These are phyloP conservation scores for Myrmaecium sp. DNA, from an alignment of 2,329 filamentous ascomycete species.

Conservation along the genomic window DNA sequence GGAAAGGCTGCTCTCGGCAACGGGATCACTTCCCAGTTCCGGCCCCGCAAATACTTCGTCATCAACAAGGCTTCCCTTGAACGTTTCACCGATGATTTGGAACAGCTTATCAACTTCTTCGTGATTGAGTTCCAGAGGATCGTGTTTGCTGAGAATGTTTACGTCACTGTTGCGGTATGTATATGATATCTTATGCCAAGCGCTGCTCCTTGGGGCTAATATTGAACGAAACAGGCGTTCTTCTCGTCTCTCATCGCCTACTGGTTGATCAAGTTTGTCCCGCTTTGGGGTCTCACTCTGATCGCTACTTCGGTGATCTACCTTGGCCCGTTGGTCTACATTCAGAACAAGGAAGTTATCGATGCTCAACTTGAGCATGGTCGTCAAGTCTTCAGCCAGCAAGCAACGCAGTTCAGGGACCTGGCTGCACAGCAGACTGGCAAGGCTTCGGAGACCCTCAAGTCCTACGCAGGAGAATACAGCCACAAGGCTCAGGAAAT, in stretches of 20 bases:
- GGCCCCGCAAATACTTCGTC: slow-evolving; percentile 48
- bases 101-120: slow-evolving; percentile 51
- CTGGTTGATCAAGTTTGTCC: slow-evolving; percentile 48
- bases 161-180: slow-evolving; percentile 41
- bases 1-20: slow-evolving; percentile 39
- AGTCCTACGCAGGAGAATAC: slow-evolving; percentile 43
- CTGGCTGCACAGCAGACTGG: slow-evolving; percentile 42
- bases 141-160: slow-evolving; percentile 48
- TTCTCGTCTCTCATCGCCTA: slow-evolving; percentile 39
- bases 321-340: slow-evolving; percentile 44
- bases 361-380: slow-evolving; percentile 41
- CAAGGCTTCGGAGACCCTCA: slow-evolving; percentile 39
- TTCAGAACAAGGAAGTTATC: slow-evolving; percentile 48
- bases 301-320: slow-evolving; percentile 39
- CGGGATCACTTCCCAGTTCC: slow-evolving; percentile 42
- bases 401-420: slow-evolving; percentile 42
- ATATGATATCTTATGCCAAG: background rate
- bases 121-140: slow-evolving; percentile 51
- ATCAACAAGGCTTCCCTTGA: slow-evolving; percentile 47
- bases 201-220: slow-evolving; percentile 4
- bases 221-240: slow-evolving; percentile 35
- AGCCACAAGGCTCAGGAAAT: slow-evolving; percentile 41
- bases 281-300: slow-evolving; percentile 46
- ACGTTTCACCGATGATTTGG: slow-evolving; percentile 41
- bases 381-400: slow-evolving; percentile 36